Base-by-base conservation (phyloP, 1,139 yeast genomes). In the Yamadazyma diospyri region DNA sequence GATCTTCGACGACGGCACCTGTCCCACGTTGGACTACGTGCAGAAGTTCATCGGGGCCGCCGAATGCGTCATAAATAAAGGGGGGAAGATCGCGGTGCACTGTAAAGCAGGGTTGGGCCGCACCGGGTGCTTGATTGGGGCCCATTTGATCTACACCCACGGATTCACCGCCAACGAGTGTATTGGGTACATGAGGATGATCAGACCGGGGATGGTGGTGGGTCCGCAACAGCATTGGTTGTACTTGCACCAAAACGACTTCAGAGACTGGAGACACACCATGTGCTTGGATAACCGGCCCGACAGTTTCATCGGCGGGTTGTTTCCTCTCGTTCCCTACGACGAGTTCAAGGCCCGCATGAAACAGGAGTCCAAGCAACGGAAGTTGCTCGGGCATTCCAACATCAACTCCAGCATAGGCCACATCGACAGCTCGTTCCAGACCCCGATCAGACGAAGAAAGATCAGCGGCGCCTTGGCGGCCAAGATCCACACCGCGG, bases 191-290 rank as follows among this genome's bases (percentile, higher is more conserved):
- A 85, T 92, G 94, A 75, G 98, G 56, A 85, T 92, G 76, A 72
- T 92, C 44, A 76, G 98, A 46, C 98, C 98, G 0, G 98, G 98
- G 20, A 92, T 92, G 98, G 97, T 92, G 11, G 98, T 92, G 23
- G 98, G 98, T 0, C 98, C 98, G 2, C 98, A 92, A 57, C 98
- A 92, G 55, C 98, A 92, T 61, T 92, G 98, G 98, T 69, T 92
- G 35, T 94, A 92, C 53, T 73, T 92, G 46, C 96, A 92, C 56
- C 98, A 92, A 59, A 83, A 88, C 55, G 96, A 88, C 47, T 92
- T 92, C 59, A 74, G 97, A 48, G 96, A 88, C 48, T 92, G 98
- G 97, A 76, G 89, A 55, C 84, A 81, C 49, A 88, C 97, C 6
- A 88, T 86, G 95, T 77, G 79, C n/a, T 59, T 86, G 37, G 87